Conservation (phyloP, 345 rosid species). For the Chamaenerion angustifolium region DNA sequence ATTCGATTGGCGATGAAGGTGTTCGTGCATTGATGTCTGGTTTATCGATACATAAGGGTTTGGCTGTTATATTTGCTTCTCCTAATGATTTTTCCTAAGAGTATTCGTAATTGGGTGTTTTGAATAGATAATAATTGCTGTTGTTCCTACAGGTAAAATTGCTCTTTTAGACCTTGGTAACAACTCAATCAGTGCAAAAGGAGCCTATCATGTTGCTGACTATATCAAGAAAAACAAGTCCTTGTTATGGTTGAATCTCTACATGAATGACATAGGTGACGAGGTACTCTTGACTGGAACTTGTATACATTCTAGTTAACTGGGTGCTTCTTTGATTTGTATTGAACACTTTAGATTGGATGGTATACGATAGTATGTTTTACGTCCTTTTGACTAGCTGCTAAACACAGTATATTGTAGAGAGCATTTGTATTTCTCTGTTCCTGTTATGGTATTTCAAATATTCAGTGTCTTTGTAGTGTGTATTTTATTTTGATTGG, state of each 20-base stretch:
- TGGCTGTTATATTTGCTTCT: conserved; percentile 6
- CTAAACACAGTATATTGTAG: too few species aligned
- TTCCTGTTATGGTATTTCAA: background rate
- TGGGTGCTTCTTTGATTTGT: too few species aligned
- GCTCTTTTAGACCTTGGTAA: conserved; percentile 69
- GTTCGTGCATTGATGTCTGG: conserved; percentile 67
- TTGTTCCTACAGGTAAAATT: conserved; percentile 8
- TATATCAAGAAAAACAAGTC: conserved; percentile 78
- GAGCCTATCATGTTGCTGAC: conserved; percentile 72
- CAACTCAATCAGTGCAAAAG: conserved; percentile 74
- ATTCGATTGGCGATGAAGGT: conserved; percentile 94
- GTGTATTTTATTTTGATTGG: background rate
- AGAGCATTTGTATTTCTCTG: too few species aligned
- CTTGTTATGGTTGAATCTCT: conserved; percentile 86
- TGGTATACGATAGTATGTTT: too few species aligned
- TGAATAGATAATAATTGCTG: background rate
- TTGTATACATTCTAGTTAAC: background rate
- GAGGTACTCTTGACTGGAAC: conserved; percentile 37
- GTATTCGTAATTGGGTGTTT: background rate
- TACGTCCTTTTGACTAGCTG: too few species aligned
- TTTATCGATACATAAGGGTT: conserved; percentile 80
- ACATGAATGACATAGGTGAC: conserved; percentile 95
- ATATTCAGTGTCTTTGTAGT: background rate
- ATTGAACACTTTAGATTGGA: too few species aligned
- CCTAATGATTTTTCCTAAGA: background rate